Percentiles rank a stretch among this genome's conserved stretches.
These are phyloP conservation scores for Russula compacta DNA, from an alignment of 768 basidiomycete species.

Conservation along the genomic window DNA sequence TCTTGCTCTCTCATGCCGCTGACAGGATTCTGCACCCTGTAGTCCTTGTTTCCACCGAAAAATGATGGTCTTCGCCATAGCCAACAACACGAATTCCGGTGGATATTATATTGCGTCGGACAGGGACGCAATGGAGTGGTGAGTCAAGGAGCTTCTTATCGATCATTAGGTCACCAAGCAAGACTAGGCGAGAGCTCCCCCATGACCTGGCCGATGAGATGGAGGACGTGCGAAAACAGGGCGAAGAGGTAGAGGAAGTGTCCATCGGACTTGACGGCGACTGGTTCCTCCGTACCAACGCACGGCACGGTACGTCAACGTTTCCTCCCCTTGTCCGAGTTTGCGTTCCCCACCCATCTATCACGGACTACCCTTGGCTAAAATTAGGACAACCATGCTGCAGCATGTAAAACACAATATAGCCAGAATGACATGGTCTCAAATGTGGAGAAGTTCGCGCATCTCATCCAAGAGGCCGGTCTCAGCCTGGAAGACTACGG, in stretches of 20 bases:
- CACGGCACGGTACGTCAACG: constrained; percentile 1
- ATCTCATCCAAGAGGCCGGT: neutral
- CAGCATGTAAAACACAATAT: constrained; percentile 7
- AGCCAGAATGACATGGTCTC: neutral
- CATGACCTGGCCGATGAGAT: constrained; percentile 1
- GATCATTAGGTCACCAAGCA: neutral
- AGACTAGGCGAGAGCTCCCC: constrained; percentile 5
- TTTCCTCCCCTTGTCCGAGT: neutral
- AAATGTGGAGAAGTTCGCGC: constrained; percentile 5
- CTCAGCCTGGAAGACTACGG: neutral
- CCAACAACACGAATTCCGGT: neutral
- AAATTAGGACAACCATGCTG: neutral
- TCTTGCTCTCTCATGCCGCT: neutral
- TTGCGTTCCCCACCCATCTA: neutral
- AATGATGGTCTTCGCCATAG: constrained; percentile 3
- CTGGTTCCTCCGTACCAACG: constrained; percentile 11
- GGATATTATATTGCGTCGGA: constrained; percentile 6
- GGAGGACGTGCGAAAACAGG: neutral
- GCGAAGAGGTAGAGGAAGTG: constrained; percentile 5
- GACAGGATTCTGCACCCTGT: neutral
- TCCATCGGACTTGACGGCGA: constrained; percentile 11
- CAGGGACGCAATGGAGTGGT: constrained; percentile 1
- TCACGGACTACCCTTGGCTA: neutral
- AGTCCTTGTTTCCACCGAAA: neutral
- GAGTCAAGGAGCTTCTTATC: neutral